Evolutionary conservation across 176 grass and related monocot species (phyloP), one percentile per base, ranked within the genome.

Genomic region (Zizania latifolia): DNA sequence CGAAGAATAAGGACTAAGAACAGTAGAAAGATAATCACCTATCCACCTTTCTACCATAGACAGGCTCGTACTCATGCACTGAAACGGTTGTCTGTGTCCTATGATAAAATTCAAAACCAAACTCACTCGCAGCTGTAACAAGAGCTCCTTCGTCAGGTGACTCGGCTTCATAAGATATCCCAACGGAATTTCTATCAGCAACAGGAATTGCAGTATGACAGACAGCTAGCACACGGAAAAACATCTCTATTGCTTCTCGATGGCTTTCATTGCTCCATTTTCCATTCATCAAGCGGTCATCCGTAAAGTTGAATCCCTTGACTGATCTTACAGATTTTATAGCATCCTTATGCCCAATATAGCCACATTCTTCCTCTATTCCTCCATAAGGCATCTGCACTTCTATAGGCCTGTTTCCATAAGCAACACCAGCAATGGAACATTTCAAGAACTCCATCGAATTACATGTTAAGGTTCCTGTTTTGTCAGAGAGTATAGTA

Each of bases 361-460:
- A 62, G 76, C 38, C 83, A 71, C 75, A 57, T 56, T 77, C 73
- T 84, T 78, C 59, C 5, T 69, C 74, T 86, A 85, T 89, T 74
- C 78, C 89, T 78, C 79, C 90, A 72, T 77, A 89, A 63, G 90
- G 86, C n/a, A 65, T 91, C 64, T 89, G 86, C 10, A 89, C 86
- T 82, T 93, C 88, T 14, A 65, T 83, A 57, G 85, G 62, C 8
- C 80, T 87, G 29, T 81, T 71, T 4, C 93, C 93, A 70, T 97
- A 97, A 73, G 87, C 77, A 58, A 71, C 87, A 48, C 90, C 93
- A 13, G 90, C 88, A 50, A 97, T 93, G 9, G 93, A 97, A 73
- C 93, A 97, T 83, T 93, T 97, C 69, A 97, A 74, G 77, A 97
- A 97, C 65, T 97, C 93, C 93, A 97, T 97, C 19, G 93, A 97